Percentiles rank a stretch among this genome's conserved stretches.
phyloP scores from a whole-genome alignment of 129 eudicot genomes.

The Erigeron canadensis region DNA sequence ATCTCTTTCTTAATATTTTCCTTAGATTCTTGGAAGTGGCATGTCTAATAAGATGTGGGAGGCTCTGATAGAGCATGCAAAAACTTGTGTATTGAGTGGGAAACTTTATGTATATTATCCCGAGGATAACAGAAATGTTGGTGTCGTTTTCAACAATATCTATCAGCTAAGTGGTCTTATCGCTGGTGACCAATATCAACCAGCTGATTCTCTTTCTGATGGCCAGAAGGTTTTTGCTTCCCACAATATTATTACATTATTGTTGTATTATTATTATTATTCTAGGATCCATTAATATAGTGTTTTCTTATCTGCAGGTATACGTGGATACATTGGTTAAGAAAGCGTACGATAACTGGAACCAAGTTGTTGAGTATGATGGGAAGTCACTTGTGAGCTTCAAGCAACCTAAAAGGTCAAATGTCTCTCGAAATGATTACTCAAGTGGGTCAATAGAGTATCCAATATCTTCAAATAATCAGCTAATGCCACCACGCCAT shows the following conservation, averaged over 20 bases:
- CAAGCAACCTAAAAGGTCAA: constrained; percentile 58
- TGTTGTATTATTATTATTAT: not conserved
- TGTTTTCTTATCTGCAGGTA: constrained; percentile 36
- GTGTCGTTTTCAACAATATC: constrained; percentile 80
- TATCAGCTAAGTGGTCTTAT: constrained; percentile 87
- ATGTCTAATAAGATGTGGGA: constrained; percentile 99
- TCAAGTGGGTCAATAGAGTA: constrained; percentile 50
- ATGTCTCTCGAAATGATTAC: constrained; percentile 44
- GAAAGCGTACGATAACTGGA: constrained; percentile 91
- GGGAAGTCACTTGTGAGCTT: constrained; percentile 66
- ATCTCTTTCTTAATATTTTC: not conserved
- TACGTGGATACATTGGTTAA: constrained; percentile 77
- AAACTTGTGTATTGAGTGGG: constrained; percentile 81
- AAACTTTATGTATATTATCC: constrained; percentile 75
- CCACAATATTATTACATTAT: not conserved
- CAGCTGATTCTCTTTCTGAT: constrained; percentile 77
- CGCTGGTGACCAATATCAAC: constrained; percentile 60
- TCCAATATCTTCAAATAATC: constrained; percentile 50
- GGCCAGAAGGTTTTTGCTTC: constrained; percentile 63
- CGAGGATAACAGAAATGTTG: constrained; percentile 66
- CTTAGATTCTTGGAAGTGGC: constrained; percentile 90
- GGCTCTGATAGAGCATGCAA: constrained; percentile 79
- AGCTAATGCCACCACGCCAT: constrained; percentile 41
- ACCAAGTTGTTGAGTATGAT: constrained; percentile 86
- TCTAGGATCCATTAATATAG: not conserved